Evolutionary conservation across 129 eudicot genomes (phyloP), one percentile per base, ranked within the genome.

Genomic region (Arctium lappa): DNA sequence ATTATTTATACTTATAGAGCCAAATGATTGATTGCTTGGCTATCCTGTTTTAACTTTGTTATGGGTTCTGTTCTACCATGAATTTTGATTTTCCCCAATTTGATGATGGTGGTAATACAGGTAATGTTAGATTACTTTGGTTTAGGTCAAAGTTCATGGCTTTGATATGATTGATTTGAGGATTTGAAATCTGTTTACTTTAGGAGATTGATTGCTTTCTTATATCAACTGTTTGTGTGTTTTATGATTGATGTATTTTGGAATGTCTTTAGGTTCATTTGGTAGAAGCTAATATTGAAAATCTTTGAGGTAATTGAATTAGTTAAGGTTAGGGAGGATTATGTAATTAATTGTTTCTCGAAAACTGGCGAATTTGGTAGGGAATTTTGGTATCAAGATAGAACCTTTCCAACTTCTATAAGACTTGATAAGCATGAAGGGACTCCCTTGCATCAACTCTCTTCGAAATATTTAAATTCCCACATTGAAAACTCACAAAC

Each of bases 1-100:
- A 38, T n/a, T 34, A 73, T 63, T 27, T 22, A 31, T 40, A 27
- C 36, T 66, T 33, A 5, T 85, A 65, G 36, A 66, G 88, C 80
- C 84, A 53, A 80, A 84, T 84, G 87, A 79, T 74, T 85, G 72
- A 44, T 76, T 83, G 60, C 68, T 36, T 81, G 74, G 75, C 82
- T 79, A 69, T 15, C 36, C 39, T 77, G 72, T 56, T 69, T 76
- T 62, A 3, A 60, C 53, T n/a, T 77, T 46, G 34, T 10, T 48
- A 16, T 42, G 75, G 8, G 40, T 71, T 71, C 38, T 37, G 36
- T 33, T 33, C 36, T 1, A 2, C 75, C 75, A 72, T 72, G 65
- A 40, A 80, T 66, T 18, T 82, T 74, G 75, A 40, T 38, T 66
- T 65, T 22, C 76, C 82, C 38, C 46, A 33, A 69, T n/a, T 79